Base-by-base conservation (phyloP, 1,284 basidiomycete genomes). In the Pseudozyma tsukubaensis region DNA sequence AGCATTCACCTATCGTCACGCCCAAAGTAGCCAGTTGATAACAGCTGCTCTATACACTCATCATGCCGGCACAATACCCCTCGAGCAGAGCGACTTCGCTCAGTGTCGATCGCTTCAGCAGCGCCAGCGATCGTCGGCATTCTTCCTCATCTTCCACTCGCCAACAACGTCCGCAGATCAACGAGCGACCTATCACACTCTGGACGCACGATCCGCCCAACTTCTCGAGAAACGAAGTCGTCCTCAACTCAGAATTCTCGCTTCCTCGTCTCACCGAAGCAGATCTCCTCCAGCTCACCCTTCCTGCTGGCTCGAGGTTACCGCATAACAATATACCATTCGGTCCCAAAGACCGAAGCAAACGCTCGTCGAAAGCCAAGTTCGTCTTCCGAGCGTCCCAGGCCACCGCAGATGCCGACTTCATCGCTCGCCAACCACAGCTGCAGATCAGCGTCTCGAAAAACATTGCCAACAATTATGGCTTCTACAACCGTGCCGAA, bases 201-300 rank as follows among this genome's bases (percentile, higher is more conserved):
- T 83, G 82, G 82, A 81, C 76, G 16, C 82, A 83, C 49, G 77
- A 83, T 29, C 82, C 82, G 24, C 82, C 82, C 49, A 83, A 78
- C 54, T 83, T 83, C 51, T 78, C 74, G 0, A 71, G 75, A 21
- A 75, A 78, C 57, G 79, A 81, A 39, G 71, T 83, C 48, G 81
- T 83, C 13, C 69, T 83, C 55, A 80, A 76, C 55, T 81, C 82
- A n/a, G 74, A 77, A 18, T 77, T 47, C 53, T 71, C 66, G 24
- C 72, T 70, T 35, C 75, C 81, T 1, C 61, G 76, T 7, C 49
- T 83, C 14, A 68, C 79, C 11, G 81, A 83, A 21, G 55, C 66
- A 9, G 81, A 82, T 14, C 77, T 83, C 5, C 67, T 82, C n/a
- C 71, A 80, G 62, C 58, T 82, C 29, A 55, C 73, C 3, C 53